Evolutionary conservation across 352 stramenopile species (phyloP), one percentile per base, ranked within the genome.

Genomic region (Globisporangium splendens): DNA sequence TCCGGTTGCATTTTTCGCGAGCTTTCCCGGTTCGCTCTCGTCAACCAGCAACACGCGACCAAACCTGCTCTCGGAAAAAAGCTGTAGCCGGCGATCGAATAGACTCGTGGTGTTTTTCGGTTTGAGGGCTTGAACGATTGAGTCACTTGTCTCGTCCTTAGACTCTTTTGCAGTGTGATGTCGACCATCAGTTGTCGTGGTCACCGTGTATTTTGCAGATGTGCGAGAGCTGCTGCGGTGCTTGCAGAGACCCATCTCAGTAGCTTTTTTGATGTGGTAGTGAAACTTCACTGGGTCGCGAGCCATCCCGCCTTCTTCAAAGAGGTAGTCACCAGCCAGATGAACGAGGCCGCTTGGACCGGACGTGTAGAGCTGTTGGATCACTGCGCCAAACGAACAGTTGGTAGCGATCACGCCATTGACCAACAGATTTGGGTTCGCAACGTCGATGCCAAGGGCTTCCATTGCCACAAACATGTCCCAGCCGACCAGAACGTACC

Each of bases 241-340:
- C 2, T 46, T 51, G 50, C 57, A 59, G 41, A 81, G 46, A 6
- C 69, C 69, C 53, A 76, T 75, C 0, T 38, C 18, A 1, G 48
- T 31, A 0, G 72, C 72, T 2, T 54, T 48, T 39, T 67, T 63
- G 10, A 70, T 15, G 12, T 58, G 53, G 44, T 74, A 76, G 20
- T 41, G 51, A 21, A 76, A 72, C 53, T 62, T 54, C 10, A 66
- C 47, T 12, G 61, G 59, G 0, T 73, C 68, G 3, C 59, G 58
- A 1, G 48, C 20, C 20, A 77, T 68, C 0, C 65, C 68, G 21
- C 57, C 58, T 3, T 63, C 53, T 22, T 67, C 48, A 42, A 79
- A 79, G 28, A 79, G 62, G 51, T 72, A 74, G 54, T 79, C 68
- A 12, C 65, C 65, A 1, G 65, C 65, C 0, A 79, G 28, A 14